These are phyloP conservation scores for Globisporangium middletonii DNA, from an alignment of 352 stramenopile genomes.

Conservation along the genomic window DNA sequence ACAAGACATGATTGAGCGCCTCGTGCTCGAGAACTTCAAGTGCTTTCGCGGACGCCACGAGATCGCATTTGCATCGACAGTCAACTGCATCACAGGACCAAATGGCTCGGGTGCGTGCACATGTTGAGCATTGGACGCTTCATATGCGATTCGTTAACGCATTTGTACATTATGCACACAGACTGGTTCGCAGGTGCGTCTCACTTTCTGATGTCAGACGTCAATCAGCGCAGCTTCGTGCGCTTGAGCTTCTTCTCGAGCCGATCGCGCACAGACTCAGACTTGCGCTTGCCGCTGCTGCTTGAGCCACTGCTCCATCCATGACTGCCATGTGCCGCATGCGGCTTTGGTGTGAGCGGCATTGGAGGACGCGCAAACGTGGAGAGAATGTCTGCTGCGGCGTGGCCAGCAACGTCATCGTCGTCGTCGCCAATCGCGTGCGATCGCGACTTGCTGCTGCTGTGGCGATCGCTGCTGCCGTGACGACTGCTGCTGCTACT, in stretches of 20 bases:
- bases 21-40: slow-evolving; percentile 47
- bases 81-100: slow-evolving; percentile 40
- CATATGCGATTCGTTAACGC: no score
- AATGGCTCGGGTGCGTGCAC: slow-evolving; percentile 27
- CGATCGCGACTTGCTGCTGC: slow-evolving; percentile 15
- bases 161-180: not conserved
- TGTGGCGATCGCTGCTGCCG: slow-evolving; percentile 3
- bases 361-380: slow-evolving; percentile 39
- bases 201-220: not conserved
- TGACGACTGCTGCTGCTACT: not conserved
- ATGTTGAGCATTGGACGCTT: no score
- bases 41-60: slow-evolving; percentile 29
- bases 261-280: slow-evolving; percentile 52
- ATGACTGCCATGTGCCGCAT: not conserved
- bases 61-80: slow-evolving; percentile 16
- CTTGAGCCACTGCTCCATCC: slow-evolving; percentile 17
- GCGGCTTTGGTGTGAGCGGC: slow-evolving; percentile 22
- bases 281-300: slow-evolving; percentile 46
- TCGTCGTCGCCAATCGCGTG: not conserved
- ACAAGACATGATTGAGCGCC: slow-evolving; percentile 4
- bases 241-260: slow-evolving; percentile 83
- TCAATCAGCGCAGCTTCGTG: slow-evolving; percentile 38
- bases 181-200: not conserved
- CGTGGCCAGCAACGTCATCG: slow-evolving; percentile 16
- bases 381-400: slow-evolving; percentile 16